Evolutionary conservation across 2,329 filamentous ascomycete genomes (phyloP).

Genomic region (Trichoderma asperellum): DNA sequence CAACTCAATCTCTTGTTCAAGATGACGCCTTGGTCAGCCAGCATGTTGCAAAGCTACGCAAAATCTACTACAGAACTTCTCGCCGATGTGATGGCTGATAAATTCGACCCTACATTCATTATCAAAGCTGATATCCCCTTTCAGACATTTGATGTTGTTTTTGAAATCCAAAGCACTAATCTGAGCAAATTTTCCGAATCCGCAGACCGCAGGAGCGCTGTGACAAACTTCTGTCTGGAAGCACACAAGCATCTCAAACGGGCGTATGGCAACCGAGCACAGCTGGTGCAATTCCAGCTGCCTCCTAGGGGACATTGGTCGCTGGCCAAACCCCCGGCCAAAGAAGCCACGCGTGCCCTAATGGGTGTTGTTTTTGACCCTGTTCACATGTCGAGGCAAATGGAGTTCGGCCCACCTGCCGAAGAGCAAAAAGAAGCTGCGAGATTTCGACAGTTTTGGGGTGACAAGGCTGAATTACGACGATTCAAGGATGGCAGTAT

Average conservation of each 20-base stretch:
- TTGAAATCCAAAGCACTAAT: constrained; percentile 43
- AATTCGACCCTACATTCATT: constrained; percentile 87
- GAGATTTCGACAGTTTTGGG: constrained; percentile 90
- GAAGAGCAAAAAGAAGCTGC: constrained; percentile 84
- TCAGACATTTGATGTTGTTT: constrained; percentile 58
- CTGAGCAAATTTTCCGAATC: constrained; percentile 37
- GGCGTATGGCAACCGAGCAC: constrained; percentile 76
- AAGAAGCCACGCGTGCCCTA: constrained; percentile 48
- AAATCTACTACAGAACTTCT: constrained; percentile 74
- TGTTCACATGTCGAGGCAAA: constrained; percentile 70
- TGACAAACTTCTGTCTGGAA: constrained; percentile 55
- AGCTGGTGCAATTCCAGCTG: constrained; percentile 64
- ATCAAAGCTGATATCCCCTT: constrained; percentile 58
- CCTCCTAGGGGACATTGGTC: constrained; percentile 41
- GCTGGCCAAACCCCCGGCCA: constrained; percentile 33
- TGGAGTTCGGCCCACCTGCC: constrained; percentile 86
- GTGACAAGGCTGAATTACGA: constrained; percentile 86
- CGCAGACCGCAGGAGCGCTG: constrained; percentile 48
- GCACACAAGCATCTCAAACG: constrained; percentile 67
- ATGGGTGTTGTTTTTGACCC: constrained; percentile 76
- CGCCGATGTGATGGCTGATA: constrained; percentile 72
- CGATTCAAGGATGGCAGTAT: constrained; percentile 96
- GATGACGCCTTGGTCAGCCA: constrained; percentile 85
- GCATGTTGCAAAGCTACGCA: constrained; percentile 73
- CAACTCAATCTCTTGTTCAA: constrained; percentile 86